Conservation (phyloP, 106 monocot genomes). For the Dendrobium chrysotoxum region DNA sequence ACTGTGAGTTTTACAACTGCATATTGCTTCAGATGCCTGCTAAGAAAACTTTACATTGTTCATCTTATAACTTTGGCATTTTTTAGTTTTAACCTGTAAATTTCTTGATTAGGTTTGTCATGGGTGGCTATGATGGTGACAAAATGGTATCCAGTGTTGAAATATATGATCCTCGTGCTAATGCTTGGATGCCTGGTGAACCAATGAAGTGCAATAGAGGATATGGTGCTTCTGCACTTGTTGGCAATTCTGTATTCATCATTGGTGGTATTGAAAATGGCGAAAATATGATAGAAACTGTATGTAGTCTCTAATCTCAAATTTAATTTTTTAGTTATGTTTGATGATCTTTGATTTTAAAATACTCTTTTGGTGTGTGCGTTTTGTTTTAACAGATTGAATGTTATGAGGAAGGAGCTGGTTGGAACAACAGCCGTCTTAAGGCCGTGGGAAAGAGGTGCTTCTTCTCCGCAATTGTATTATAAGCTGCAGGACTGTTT, state of each 20-base stretch:
- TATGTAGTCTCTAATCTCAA: conserved; percentile 13
- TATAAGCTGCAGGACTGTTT: conserved; percentile 4
- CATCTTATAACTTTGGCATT: background rate
- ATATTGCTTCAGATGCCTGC: background rate
- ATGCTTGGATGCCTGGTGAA: conserved; percentile 39
- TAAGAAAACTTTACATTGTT: background rate
- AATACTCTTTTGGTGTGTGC: too few species aligned
- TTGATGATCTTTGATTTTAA: background rate
- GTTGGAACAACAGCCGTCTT: conserved; percentile 25
- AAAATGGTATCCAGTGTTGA: conserved; percentile 55
- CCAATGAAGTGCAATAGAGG: conserved; percentile 55
- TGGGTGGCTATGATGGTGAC: conserved; percentile 57
- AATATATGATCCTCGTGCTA: conserved; percentile 56
- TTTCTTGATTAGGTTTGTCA: conserved; percentile 38
- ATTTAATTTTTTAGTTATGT: background rate
- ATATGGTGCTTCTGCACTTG: conserved; percentile 36
- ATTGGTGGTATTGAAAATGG: conserved; percentile 49
- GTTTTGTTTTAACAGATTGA: conserved; percentile 44
- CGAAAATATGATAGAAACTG: conserved; percentile 25
- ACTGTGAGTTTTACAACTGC: conserved; percentile 32
- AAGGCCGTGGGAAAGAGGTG: conserved; percentile 47
- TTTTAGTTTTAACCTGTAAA: background rate
- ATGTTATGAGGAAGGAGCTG: conserved; percentile 43
- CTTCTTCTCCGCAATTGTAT: conserved; percentile 49
- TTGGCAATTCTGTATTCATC: conserved; percentile 31